A percentile compares a stretch with the other conserved stretches of the same genome.
phyloP scores from a whole-genome alignment of 345 rosid genomes.

The Xanthoceras sorbifolium region DNA sequence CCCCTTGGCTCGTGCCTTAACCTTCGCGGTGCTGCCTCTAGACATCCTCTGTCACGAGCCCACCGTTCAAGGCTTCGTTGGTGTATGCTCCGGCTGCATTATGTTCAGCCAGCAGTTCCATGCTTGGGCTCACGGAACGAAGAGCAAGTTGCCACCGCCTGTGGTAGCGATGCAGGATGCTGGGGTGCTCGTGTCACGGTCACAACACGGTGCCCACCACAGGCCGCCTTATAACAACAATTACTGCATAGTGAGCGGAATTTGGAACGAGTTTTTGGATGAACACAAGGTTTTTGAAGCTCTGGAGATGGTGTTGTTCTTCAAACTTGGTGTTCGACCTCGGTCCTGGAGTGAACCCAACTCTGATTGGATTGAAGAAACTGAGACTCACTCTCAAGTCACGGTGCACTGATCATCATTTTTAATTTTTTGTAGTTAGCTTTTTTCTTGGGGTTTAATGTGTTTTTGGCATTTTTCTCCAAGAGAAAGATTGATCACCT shows the following conservation, averaged over 20 bases:
- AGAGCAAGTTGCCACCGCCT: constrained; percentile 69
- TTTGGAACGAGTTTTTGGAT: constrained; percentile 75
- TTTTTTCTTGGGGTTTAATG: neutral
- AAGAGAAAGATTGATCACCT: neutral
- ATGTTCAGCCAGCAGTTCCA: constrained; percentile 95
- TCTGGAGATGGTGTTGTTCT: constrained; percentile 72
- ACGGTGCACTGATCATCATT: constrained; percentile 13
- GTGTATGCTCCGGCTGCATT: constrained; percentile 62
- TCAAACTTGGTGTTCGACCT: constrained; percentile 60
- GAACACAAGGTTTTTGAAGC: constrained; percentile 59
- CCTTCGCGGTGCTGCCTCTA: constrained; percentile 65
- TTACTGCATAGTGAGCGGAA: constrained; percentile 88
- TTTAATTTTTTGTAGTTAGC: neutral
- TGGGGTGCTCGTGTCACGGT: constrained; percentile 68
- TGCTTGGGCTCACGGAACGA: constrained; percentile 94
- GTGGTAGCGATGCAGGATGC: constrained; percentile 72
- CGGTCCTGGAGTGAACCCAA: constrained; percentile 84
- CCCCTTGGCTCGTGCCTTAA: constrained; percentile 55
- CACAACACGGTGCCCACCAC: constrained; percentile 74
- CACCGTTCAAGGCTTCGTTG: constrained; percentile 53
- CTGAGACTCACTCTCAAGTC: constrained; percentile 29
- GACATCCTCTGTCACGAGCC: constrained; percentile 54
- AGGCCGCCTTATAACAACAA: constrained; percentile 77
- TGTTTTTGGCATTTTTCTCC: neutral
- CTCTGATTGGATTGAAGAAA: constrained; percentile 65